A percentile compares a stretch with the other conserved stretches of the same genome.
These are phyloP conservation scores for Inga oerstediana DNA, from an alignment of 306 rosid genomes.

Conservation along the genomic window DNA sequence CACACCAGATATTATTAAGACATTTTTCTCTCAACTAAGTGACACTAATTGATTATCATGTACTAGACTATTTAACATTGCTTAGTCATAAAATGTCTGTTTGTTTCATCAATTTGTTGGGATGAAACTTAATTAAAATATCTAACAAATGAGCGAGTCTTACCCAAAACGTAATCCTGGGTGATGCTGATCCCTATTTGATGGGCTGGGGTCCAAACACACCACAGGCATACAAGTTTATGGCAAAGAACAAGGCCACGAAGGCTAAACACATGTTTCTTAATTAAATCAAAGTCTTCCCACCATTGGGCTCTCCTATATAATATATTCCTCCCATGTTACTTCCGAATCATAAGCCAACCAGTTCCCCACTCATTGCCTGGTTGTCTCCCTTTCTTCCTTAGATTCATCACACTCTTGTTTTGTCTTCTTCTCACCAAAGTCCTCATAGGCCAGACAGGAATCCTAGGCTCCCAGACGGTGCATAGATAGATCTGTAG, in stretches of 20 bases:
- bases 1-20: not conserved
- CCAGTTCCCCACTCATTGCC: slow-evolving; percentile 65
- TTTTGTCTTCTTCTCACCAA: slow-evolving; percentile 66
- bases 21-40: not conserved
- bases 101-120: not conserved
- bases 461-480: slow-evolving; percentile 76
- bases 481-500: slow-evolving; percentile 63
- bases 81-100: not conserved
- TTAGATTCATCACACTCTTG: slow-evolving; percentile 59
- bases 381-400: slow-evolving; percentile 79
- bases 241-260: slow-evolving; percentile 54
- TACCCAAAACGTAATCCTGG: not conserved
- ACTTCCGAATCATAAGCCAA: slow-evolving; percentile 61
- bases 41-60: not conserved
- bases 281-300: slow-evolving; percentile 21
- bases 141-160: not conserved
- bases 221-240: slow-evolving; percentile 43
- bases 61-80: not conserved
- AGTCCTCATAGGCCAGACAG: slow-evolving; percentile 40
- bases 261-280: slow-evolving; percentile 40
- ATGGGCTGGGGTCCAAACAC: slow-evolving; percentile 36
- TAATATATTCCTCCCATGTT: slow-evolving; percentile 59
- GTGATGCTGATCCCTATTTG: slow-evolving; percentile 21
- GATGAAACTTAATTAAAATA: not conserved
- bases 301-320: slow-evolving; percentile 52